Base-by-base conservation (phyloP, 139 green algal genomes). In the Chlorella sp. region DNA sequence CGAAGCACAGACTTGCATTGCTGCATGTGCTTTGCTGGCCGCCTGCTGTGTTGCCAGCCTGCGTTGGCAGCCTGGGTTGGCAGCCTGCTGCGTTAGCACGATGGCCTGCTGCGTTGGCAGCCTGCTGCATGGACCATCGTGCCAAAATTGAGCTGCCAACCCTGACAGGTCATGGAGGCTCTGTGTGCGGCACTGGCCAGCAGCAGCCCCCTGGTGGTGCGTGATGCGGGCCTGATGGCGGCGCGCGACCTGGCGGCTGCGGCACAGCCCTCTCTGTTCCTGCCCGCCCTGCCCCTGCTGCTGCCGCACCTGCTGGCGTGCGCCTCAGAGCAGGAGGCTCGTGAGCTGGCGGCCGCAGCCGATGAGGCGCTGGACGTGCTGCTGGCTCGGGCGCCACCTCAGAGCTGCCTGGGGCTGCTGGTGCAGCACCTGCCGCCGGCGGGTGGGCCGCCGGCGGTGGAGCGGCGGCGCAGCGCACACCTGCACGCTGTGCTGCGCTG, bases 331-430 rank as follows among this genome's bases (percentile, higher is more conserved):
- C 73, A 83, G 60, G n/a, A 69, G 43, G 78, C 41, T 2, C n/a
- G 80, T 34, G 84, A 93, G 88, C 88, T 92, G 41, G 56, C 76
- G 0, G 76, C 88, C 58, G 85, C 87, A 26, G 88, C 90, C 7
- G 82, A 93, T 44, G 83, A 90, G 74, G 87, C 82, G 1, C 70
- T 93, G 73, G 87, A 84, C 3, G 51, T 68, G 32, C 64, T 92
- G n/a, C 75, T 91, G 75, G 64, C 30, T 1, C 54, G 81, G 6
- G 68, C 76, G 79, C 87, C 85, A n/a, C 81, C 88, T 0, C 60
- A 80, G 38, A 51, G 28, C 58, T 89, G 82, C 85, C 62, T 88
- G 38, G 70, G 73, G 17, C 72, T 89, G 36, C 86, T 93, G 54
- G 46, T 46, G 41, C 69, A 68, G 58, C 80, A 82, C 40, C 79